Conservation (phyloP, 169 alveolate genomes). For the Cryptosporidium sp. region DNA sequence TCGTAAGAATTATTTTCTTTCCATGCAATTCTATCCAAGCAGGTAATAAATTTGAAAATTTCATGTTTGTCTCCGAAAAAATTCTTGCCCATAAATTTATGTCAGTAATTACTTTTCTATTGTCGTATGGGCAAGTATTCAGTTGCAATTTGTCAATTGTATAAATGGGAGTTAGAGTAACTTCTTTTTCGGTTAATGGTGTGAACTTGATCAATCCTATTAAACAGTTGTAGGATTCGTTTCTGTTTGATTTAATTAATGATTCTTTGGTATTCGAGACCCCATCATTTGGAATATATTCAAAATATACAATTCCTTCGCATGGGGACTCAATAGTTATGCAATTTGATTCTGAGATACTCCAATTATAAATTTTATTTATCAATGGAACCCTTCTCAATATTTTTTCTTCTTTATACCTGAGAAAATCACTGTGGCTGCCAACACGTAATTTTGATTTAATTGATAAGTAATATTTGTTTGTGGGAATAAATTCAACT, state of each 20-base stretch:
- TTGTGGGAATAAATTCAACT: background rate
- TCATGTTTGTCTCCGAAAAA: background rate
- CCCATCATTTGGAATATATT: background rate
- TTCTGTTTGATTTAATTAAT: background rate
- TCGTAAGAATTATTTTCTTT: slow-evolving; percentile 35
- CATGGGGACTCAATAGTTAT: slow-evolving; percentile 59
- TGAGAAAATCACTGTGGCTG: slow-evolving; percentile 50
- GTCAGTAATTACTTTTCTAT: background rate
- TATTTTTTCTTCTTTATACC: background rate
- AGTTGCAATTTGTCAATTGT: background rate
- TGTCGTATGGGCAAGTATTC: background rate
- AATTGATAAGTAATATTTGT: background rate
- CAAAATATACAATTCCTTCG: slow-evolving; percentile 65
- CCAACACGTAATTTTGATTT: slow-evolving; percentile 20
- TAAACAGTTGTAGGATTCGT: background rate
- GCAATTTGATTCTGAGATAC: background rate
- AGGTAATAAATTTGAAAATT: background rate
- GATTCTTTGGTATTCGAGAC: background rate
- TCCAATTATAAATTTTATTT: slow-evolving; percentile 36
- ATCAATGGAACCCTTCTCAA: slow-evolving; percentile 51
- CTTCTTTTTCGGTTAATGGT: background rate
- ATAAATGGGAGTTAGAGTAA: slow-evolving; percentile 34
- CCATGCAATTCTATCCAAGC: slow-evolving; percentile 66
- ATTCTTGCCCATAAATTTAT: slow-evolving; percentile 4
- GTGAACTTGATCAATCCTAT: slow-evolving; percentile 6